phyloP scores from a whole-genome alignment of 2,329 filamentous ascomycete species.

The Emmonsia crescens region DNA sequence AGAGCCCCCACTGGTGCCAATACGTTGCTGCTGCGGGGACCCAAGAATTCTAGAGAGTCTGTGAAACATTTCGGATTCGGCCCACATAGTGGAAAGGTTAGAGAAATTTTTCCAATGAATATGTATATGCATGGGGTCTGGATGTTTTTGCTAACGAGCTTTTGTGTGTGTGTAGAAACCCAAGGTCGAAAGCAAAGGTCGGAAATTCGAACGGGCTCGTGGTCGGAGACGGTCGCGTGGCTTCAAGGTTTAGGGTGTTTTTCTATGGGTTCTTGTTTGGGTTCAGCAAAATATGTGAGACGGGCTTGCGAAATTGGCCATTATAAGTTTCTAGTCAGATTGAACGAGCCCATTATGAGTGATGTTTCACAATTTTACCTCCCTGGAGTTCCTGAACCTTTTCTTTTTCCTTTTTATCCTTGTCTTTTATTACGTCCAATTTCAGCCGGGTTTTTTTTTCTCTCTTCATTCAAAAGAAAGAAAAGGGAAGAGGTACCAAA shows the following conservation, averaged over 20 bases:
- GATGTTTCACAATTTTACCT: constrained; percentile 1
- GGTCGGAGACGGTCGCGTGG: constrained; percentile 95
- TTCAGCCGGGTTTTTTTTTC: neutral
- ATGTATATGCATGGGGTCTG: neutral
- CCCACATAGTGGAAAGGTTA: constrained; percentile 92
- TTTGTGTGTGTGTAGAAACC: constrained; percentile 58
- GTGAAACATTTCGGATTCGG: constrained; percentile 99
- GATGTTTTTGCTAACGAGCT: neutral
- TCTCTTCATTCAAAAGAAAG: neutral
- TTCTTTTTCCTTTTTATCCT: neutral
- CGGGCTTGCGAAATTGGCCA: constrained; percentile 1
- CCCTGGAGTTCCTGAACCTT: neutral
- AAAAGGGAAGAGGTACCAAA: neutral
- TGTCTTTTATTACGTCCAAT: constrained; percentile 1
- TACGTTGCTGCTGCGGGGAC: constrained; percentile 91
- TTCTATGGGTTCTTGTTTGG: constrained; percentile 13
- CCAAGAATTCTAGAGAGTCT: constrained; percentile 96
- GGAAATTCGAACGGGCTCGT: constrained; percentile 99
- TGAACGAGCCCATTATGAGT: constrained; percentile 2
- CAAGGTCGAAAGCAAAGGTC: constrained; percentile 93
- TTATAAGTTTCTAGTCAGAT: constrained; percentile 3
- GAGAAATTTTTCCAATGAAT: constrained; percentile 19
- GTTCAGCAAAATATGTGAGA: constrained; percentile 6
- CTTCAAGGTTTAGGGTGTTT: constrained; percentile 88
- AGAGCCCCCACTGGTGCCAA: constrained; percentile 92